phyloP scores from a whole-genome alignment of 306 rosid genomes.

The Castanea sativa region DNA sequence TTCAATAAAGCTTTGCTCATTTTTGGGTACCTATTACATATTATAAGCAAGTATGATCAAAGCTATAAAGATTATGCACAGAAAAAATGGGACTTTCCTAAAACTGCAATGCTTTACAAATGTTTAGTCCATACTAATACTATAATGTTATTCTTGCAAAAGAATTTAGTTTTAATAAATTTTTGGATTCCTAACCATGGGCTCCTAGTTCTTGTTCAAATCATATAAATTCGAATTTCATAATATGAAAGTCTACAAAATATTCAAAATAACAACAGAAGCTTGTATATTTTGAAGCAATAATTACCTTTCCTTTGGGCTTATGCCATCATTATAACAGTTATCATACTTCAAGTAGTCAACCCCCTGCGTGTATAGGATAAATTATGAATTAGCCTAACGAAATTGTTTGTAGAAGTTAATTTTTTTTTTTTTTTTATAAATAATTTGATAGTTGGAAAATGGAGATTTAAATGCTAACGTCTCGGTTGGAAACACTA shows the following conservation, averaged over 20 bases:
- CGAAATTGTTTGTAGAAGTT: background rate
- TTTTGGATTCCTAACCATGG: too few relatives aligned
- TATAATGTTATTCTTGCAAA: too few relatives aligned
- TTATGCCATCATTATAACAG: slow-evolving; percentile 46
- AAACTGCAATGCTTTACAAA: too few relatives aligned
- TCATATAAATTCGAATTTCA: too few relatives aligned
- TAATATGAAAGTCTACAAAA: background rate
- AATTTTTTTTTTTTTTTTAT: background rate
- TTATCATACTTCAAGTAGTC: slow-evolving; percentile 87
- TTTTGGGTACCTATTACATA: slow-evolving; percentile 51
- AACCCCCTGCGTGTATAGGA: slow-evolving; percentile 40
- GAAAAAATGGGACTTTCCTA: too few relatives aligned
- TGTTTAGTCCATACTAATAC: too few relatives aligned
- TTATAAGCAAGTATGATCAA: background rate
- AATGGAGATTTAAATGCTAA: too few relatives aligned
- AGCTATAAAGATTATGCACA: background rate
- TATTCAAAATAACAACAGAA: background rate
- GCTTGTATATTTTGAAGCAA: background rate
- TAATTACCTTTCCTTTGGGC: slow-evolving; percentile 59
- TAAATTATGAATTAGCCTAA: background rate
- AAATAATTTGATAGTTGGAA: too few relatives aligned
- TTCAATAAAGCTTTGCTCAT: slow-evolving; percentile 60
- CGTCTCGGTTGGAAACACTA: too few relatives aligned
- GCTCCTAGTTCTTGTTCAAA: too few relatives aligned
- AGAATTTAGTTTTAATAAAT: too few relatives aligned